Percentiles rank a stretch among this genome's conserved stretches.
Evolutionary conservation across 1,139 yeast genomes (phyloP).

Genomic region (Saccharomyces pastorianus): DNA sequence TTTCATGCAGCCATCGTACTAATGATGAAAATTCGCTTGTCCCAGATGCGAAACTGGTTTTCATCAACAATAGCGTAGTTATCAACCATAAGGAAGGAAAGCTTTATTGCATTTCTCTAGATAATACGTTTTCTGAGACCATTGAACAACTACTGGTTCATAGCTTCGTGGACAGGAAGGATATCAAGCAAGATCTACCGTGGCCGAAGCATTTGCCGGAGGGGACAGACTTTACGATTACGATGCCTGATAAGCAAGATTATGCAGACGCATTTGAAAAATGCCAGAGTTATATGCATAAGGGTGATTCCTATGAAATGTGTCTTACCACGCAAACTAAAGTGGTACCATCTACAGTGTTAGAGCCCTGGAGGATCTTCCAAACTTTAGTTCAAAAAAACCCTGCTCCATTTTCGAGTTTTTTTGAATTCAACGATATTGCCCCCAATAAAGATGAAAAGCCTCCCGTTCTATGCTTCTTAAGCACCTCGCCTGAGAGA

Average conservation of each 20-base stretch:
- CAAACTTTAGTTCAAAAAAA: conserved; percentile 61
- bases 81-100: conserved; percentile 42
- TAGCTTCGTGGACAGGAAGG: not conserved
- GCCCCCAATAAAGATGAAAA: conserved; percentile 12
- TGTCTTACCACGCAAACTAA: conserved; percentile 79
- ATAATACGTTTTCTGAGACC: conserved; percentile 20
- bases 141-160: conserved; percentile 5
- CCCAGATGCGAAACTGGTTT: conserved; percentile 73
- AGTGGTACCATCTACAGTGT: conserved; percentile 40
- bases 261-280: conserved; percentile 50
- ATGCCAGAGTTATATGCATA: conserved; percentile 62
- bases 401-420: conserved; percentile 92
- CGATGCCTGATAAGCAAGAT: conserved; percentile 46
- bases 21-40: conserved; percentile 6
- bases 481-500: conserved; percentile 92
- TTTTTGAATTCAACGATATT: conserved; percentile 57
- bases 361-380: conserved; percentile 75
- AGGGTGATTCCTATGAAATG: conserved; percentile 91
- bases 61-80: conserved; percentile 57
- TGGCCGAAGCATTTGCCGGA: conserved; percentile 22
- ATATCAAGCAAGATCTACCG: conserved; percentile 1
- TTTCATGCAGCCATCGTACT: conserved; percentile 33
- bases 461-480: conserved; percentile 37
- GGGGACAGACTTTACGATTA: conserved; percentile 17
- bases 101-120: conserved; percentile 51